Evolutionary conservation across 805 yeast genomes (phyloP).

Genomic region (Ogataea minuta): DNA sequence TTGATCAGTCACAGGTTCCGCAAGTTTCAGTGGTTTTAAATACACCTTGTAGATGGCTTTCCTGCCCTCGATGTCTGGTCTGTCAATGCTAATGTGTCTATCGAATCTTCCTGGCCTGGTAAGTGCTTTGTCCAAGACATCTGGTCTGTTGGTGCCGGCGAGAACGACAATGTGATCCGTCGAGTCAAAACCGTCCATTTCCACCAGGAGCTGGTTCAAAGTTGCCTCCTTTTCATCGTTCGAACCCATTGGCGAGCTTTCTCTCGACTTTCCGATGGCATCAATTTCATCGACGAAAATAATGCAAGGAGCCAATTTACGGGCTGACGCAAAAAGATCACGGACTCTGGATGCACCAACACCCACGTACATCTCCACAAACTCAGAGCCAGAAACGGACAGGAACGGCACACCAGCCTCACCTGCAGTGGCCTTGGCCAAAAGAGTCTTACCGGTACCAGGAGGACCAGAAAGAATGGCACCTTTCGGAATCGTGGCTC

Average conservation of each 20-base stretch:
- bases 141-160: constrained; percentile 97
- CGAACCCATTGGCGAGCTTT: constrained; percentile 68
- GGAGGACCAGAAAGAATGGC: constrained; percentile 98
- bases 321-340: constrained; percentile 87
- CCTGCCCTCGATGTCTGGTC: constrained; percentile 94
- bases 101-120: constrained; percentile 98
- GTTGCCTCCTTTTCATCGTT: constrained; percentile 98
- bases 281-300: constrained; percentile 98
- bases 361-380: constrained; percentile 98
- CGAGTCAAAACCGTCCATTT: constrained; percentile 96
- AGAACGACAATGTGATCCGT: constrained; percentile 93
- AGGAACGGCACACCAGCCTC: constrained; percentile 98
- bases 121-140: constrained; percentile 87
- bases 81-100: constrained; percentile 86
- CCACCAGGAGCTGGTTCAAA: constrained; percentile 90
- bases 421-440: constrained; percentile 98
- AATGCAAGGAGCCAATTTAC: constrained; percentile 92
- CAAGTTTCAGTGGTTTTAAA: constrained; percentile 65
- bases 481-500: constrained; percentile 98
- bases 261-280: constrained; percentile 94
- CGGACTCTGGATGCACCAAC: constrained; percentile 98
- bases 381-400: constrained; percentile 96
- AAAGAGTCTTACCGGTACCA: constrained; percentile 96
- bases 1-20: constrained; percentile 44
- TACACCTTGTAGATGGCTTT: constrained; percentile 90